Evolutionary conservation across 2,329 filamentous ascomycete species (phyloP).

Genomic region (Cordyceps tenuipes): DNA sequence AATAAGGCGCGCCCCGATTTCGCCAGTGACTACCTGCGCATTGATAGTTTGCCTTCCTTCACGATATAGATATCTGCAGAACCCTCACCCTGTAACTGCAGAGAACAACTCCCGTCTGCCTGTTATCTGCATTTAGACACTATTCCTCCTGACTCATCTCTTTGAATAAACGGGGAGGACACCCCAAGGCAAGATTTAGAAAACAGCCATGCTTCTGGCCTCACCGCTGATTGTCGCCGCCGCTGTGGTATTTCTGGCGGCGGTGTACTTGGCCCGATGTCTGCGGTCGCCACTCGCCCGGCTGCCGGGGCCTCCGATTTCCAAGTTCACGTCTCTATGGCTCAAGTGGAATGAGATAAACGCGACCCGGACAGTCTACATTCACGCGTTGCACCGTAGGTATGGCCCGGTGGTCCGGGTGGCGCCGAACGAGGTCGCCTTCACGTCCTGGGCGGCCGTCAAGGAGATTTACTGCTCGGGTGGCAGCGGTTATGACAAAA

Average conservation of each 20-base stretch:
- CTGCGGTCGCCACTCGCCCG: conserved; percentile 26
- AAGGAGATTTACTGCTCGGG: conserved; percentile 56
- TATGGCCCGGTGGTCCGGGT: conserved; percentile 52
- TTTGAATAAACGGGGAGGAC: no score
- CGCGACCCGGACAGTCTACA: conserved; percentile 43
- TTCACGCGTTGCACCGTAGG: conserved; percentile 44
- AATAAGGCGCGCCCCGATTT: conserved; percentile 5
- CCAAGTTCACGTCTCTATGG: conserved; percentile 41
- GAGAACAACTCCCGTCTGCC: not conserved
- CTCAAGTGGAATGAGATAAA: conserved; percentile 50
- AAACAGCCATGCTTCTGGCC: conserved; percentile 14
- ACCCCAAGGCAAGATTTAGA: not conserved
- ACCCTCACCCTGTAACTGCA: not conserved
- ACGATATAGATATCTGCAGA: not conserved
- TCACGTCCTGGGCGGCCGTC: conserved; percentile 45
- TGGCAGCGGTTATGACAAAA: conserved; percentile 58
- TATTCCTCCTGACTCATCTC: not conserved
- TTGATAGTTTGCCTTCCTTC: not conserved
- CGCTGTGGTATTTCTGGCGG: conserved; percentile 18
- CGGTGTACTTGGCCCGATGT: conserved; percentile 19
- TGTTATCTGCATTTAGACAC: not conserved
- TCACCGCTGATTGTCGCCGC: conserved; percentile 22
- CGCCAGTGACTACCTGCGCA: not conserved
- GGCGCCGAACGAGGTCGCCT: conserved; percentile 50
- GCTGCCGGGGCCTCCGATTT: conserved; percentile 40